Evolutionary conservation across 2,329 filamentous ascomycete genomes (phyloP).

Genomic region (Penicillium sp.): DNA sequence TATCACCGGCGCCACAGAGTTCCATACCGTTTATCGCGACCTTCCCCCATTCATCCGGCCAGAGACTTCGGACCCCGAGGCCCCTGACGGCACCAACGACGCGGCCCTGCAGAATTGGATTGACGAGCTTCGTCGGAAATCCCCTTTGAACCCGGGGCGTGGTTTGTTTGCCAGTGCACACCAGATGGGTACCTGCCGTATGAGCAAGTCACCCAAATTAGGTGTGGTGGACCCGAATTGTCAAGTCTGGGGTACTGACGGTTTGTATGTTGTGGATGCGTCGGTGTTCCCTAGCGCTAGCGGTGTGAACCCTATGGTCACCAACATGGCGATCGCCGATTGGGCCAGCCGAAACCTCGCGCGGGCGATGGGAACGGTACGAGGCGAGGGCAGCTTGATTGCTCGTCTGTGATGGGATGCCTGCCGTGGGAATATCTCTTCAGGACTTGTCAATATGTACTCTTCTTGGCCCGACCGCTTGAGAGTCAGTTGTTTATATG

Average conservation of each 20-base stretch:
- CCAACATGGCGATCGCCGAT: constrained; percentile 50
- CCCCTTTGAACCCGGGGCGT: constrained; percentile 47
- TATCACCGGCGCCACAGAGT: constrained; percentile 75
- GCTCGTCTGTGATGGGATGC: constrained; percentile 21
- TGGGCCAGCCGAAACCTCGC: constrained; percentile 43
- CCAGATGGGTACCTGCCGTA: constrained; percentile 52
- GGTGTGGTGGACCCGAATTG: constrained; percentile 46
- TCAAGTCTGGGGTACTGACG: constrained; percentile 47
- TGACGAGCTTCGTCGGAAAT: constrained; percentile 43
- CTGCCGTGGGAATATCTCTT: background rate
- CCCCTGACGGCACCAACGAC: constrained; percentile 51
- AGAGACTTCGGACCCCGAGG: constrained; percentile 18
- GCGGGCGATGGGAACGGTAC: constrained; percentile 23
- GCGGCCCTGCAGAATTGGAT: constrained; percentile 56
- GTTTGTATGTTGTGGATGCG: constrained; percentile 49
- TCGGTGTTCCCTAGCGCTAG: constrained; percentile 51
- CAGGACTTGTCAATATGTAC: background rate
- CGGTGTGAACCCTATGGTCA: constrained; percentile 53
- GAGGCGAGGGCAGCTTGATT: constrained; percentile 12
- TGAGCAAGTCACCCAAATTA: constrained; percentile 40
- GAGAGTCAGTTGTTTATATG: background rate
- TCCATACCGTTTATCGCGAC: constrained; percentile 63
- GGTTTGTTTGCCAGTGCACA: constrained; percentile 46
- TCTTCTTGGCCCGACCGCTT: background rate
- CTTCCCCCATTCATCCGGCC: constrained; percentile 61